Percentiles rank a stretch among this genome's conserved stretches.
phyloP scores from a whole-genome alignment of 306 rosid genomes.

The Lupinus albus region DNA sequence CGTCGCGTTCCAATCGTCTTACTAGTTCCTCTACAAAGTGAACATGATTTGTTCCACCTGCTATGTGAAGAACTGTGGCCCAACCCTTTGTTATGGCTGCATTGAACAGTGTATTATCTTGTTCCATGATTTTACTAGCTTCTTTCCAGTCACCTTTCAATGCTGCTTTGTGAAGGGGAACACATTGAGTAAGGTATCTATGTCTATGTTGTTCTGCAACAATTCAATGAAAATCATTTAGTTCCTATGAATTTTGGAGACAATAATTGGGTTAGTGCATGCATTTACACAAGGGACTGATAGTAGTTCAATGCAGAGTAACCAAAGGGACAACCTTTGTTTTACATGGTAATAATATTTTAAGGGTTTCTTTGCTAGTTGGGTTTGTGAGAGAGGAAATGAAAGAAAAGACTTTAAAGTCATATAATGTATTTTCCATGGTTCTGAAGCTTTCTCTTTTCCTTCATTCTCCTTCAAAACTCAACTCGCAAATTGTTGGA shows the following conservation, averaged over 20 bases:
- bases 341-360: neutral
- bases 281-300: neutral
- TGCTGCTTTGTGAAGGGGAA: constrained; percentile 54
- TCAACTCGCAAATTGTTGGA: too few species aligned
- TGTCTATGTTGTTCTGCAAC: constrained; percentile 35
- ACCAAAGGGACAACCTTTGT: neutral
- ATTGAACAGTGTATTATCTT: neutral
- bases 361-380: too few species aligned
- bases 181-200: constrained; percentile 38
- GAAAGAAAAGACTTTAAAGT: too few species aligned
- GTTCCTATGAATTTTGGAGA: neutral
- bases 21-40: constrained; percentile 45
- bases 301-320: too few species aligned
- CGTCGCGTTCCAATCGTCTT: neutral
- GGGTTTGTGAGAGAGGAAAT: too few species aligned
- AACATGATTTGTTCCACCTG: constrained; percentile 43
- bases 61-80: constrained; percentile 51
- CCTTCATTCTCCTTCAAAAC: too few species aligned
- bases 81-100: constrained; percentile 47
- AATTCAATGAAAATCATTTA: neutral
- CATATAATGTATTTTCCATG: too few species aligned
- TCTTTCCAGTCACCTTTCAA: constrained; percentile 49
- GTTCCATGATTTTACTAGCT: constrained; percentile 30
- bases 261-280: neutral
- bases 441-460: too few species aligned